A percentile compares a stretch with the other conserved stretches of the same genome.
Conservation (phyloP, 192 early-diverging fungal species). For the Dissophora ornata region DNA sequence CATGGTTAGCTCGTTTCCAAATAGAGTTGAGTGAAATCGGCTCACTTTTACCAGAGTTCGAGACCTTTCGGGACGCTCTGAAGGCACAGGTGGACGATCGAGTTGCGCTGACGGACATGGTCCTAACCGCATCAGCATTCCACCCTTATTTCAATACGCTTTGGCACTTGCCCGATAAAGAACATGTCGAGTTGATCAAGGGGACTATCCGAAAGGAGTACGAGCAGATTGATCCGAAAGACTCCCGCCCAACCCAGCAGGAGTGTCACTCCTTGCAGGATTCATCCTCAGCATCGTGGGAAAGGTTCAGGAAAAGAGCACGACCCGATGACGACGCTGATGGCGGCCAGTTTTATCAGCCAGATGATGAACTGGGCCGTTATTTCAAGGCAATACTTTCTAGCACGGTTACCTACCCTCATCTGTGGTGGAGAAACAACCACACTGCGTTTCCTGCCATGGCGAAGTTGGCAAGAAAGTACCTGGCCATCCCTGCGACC, state of each 20-base stretch:
- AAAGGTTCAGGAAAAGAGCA: too few species aligned
- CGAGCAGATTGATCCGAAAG: neutral
- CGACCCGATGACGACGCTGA: too few species aligned
- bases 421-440: slow-evolving; percentile 26
- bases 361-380: neutral
- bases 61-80: too few species aligned
- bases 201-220: neutral
- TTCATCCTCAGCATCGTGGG: too few species aligned
- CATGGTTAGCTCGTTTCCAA: neutral
- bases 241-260: neutral
- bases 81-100: neutral
- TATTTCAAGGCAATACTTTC: neutral
- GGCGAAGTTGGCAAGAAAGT: slow-evolving; percentile 26
- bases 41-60: too few species aligned
- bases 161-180: neutral
- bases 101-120: neutral
- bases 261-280: too few species aligned
- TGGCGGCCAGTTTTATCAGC: too few species aligned
- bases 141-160: neutral
- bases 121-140: neutral
- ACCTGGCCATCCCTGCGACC: slow-evolving; percentile 16
- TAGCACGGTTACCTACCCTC: neutral
- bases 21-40: neutral
- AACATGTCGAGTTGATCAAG: neutral
- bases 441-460: neutral